A percentile compares a stretch with the other conserved stretches of the same genome.
phyloP scores from a whole-genome alignment of 75 land plant species.

The Ceratopteris richardii region DNA sequence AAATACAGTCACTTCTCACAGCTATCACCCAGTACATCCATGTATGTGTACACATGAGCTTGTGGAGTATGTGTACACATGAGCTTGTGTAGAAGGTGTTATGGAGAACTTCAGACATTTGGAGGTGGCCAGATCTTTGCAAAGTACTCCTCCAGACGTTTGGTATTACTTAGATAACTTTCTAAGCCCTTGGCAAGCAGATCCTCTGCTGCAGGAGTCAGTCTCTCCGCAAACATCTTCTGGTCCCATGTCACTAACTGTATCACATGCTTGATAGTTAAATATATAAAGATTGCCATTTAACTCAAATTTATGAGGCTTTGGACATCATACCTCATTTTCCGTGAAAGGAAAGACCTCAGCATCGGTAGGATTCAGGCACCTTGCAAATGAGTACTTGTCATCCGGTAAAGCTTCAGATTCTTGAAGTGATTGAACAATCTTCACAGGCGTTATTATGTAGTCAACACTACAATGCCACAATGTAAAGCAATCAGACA shows the following conservation, averaged over 20 bases:
- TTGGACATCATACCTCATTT: constrained; percentile 48
- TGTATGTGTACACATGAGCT: no score
- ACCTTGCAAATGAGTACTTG: constrained; percentile 63
- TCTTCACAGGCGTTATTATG: constrained; percentile 76
- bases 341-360: constrained; percentile 38
- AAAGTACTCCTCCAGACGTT: constrained; percentile 70
- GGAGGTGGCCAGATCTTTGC: constrained; percentile 97
- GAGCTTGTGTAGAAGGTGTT: no score
- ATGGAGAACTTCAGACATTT: constrained; percentile 53
- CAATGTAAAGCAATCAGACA: background rate
- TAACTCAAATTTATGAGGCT: no score
- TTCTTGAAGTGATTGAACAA: constrained; percentile 82
- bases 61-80: no score
- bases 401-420: constrained; percentile 57
- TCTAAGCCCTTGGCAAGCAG: constrained; percentile 69
- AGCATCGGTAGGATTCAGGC: constrained; percentile 56
- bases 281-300: background rate
- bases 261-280: background rate
- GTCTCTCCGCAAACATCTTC: constrained; percentile 49
- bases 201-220: constrained; percentile 79
- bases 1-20: no score
- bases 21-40: no score
- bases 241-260: constrained; percentile 88
- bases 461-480: constrained; percentile 59
- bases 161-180: constrained; percentile 60